Evolutionary conservation across 768 basidiomycete species (phyloP).

Genomic region (Suillus clintonianus): DNA sequence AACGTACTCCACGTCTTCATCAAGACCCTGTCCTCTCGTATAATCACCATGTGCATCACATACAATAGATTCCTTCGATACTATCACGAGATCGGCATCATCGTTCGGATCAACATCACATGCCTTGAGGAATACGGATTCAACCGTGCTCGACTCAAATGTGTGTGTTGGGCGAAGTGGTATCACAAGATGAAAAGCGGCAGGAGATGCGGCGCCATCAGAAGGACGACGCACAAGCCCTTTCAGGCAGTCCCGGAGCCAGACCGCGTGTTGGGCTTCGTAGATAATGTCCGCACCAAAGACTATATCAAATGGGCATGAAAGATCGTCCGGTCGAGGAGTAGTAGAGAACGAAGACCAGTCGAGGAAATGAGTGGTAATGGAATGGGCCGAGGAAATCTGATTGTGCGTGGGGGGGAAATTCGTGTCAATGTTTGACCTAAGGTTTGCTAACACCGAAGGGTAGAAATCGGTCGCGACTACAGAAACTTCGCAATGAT

Average conservation of each 20-base stretch:
- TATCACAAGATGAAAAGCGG: conserved; percentile 71
- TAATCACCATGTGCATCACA: conserved; percentile 46
- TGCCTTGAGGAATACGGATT: conserved; percentile 48
- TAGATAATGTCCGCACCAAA: conserved; percentile 59
- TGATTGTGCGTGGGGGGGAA: conserved; percentile 15
- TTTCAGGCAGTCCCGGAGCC: conserved; percentile 46
- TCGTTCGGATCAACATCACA: conserved; percentile 11
- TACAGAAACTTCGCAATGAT: conserved; percentile 24
- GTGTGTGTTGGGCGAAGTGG: conserved; percentile 69
- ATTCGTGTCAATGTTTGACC: conserved; percentile 43
- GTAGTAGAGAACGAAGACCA: conserved; percentile 34
- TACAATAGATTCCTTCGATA: conserved; percentile 53
- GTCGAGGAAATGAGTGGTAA: conserved; percentile 36
- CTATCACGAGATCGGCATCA: conserved; percentile 44
- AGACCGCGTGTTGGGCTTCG: conserved; percentile 47
- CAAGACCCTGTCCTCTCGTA: conserved; percentile 28
- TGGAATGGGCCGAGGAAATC: not conserved
- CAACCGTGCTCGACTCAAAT: conserved; percentile 59
- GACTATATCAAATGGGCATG: conserved; percentile 46
- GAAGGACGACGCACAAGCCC: conserved; percentile 36
- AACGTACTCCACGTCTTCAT: conserved; percentile 64
- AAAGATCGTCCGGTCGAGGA: conserved; percentile 23
- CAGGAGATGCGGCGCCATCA: not conserved
- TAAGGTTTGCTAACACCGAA: conserved; percentile 47
- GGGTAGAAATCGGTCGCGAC: conserved; percentile 50